Percentiles rank a stretch among this genome's conserved stretches.
phyloP scores from a whole-genome alignment of 768 basidiomycete genomes.

The Collybia nuda region DNA sequence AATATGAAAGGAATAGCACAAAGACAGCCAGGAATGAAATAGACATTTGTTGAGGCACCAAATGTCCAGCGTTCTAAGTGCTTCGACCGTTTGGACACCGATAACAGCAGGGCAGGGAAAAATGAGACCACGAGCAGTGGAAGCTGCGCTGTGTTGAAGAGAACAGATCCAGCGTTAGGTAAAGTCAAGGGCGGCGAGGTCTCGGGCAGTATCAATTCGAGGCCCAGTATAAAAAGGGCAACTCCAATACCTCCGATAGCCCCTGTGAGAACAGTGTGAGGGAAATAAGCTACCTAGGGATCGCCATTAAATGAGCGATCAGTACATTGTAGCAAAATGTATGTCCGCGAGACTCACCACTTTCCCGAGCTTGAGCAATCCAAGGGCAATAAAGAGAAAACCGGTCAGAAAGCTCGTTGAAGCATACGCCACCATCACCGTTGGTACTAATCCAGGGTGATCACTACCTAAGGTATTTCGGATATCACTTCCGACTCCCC shows the following conservation, averaged over 20 bases:
- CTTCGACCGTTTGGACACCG: slow-evolving; percentile 14
- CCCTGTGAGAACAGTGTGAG: slow-evolving; percentile 23
- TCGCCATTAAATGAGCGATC: neutral
- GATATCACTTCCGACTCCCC: slow-evolving; percentile 19
- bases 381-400: slow-evolving; percentile 16
- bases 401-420: slow-evolving; percentile 21
- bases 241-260: slow-evolving; percentile 21
- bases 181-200: slow-evolving; percentile 9
- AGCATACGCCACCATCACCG: slow-evolving; percentile 24
- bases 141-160: slow-evolving; percentile 14
- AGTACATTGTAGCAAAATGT: too few species aligned
- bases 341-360: slow-evolving; percentile 9
- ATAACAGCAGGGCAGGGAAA: slow-evolving; percentile 18
- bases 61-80: slow-evolving; percentile 14
- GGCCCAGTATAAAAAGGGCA: slow-evolving; percentile 19
- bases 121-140: slow-evolving; percentile 18
- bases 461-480: slow-evolving; percentile 16
- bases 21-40: slow-evolving; percentile 16
- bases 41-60: slow-evolving; percentile 14
- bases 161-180: slow-evolving; percentile 5
- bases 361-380: slow-evolving; percentile 16
- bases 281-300: slow-evolving; percentile 22
- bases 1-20: slow-evolving; percentile 16
- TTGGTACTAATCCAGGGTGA: slow-evolving; percentile 20
- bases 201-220: neutral